Percentiles rank a stretch among this genome's conserved stretches.
Evolutionary conservation across 352 stramenopile genomes (phyloP).

Genomic region (Phytophthora melonis): DNA sequence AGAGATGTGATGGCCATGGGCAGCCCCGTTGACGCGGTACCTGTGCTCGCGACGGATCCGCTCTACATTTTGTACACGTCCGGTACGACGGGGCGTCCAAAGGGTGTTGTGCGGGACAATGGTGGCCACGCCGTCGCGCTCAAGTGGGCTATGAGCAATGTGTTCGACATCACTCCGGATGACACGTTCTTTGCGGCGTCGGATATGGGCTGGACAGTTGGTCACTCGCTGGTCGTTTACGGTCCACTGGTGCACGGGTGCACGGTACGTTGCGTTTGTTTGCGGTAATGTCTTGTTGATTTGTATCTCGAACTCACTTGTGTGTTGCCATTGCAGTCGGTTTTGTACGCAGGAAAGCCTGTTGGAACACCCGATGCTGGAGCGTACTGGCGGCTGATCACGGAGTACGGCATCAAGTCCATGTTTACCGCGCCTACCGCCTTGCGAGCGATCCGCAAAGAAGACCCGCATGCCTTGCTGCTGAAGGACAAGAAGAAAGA

Average conservation of each 20-base stretch:
- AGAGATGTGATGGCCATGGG: constrained; percentile 57
- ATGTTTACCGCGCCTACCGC: constrained; percentile 95
- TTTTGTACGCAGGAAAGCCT: constrained; percentile 93
- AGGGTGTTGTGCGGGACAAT: constrained; percentile 83
- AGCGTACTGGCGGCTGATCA: constrained; percentile 89
- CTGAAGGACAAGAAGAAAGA: constrained; percentile 54
- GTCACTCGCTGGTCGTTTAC: constrained; percentile 92
- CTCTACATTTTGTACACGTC: constrained; percentile 89
- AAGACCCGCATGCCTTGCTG: constrained; percentile 74
- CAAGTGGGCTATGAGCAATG: constrained; percentile 87
- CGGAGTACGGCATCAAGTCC: constrained; percentile 84
- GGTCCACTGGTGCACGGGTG: constrained; percentile 88
- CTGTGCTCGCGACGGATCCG: constrained; percentile 66
- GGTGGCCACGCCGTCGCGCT: constrained; percentile 85
- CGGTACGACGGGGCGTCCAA: constrained; percentile 75
- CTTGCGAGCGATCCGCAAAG: constrained; percentile 88
- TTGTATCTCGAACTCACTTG: constrained; percentile 1
- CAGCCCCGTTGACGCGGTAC: constrained; percentile 48
- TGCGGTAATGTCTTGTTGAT: background rate
- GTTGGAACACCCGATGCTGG: constrained; percentile 87
- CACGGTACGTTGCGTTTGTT: constrained; percentile 48
- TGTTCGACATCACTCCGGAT: constrained; percentile 75
- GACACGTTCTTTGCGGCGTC: constrained; percentile 89
- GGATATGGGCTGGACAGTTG: constrained; percentile 93
- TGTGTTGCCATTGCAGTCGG: constrained; percentile 43